phyloP scores from a whole-genome alignment of 805 yeast genomes.

The Debaryomyces castellii region DNA sequence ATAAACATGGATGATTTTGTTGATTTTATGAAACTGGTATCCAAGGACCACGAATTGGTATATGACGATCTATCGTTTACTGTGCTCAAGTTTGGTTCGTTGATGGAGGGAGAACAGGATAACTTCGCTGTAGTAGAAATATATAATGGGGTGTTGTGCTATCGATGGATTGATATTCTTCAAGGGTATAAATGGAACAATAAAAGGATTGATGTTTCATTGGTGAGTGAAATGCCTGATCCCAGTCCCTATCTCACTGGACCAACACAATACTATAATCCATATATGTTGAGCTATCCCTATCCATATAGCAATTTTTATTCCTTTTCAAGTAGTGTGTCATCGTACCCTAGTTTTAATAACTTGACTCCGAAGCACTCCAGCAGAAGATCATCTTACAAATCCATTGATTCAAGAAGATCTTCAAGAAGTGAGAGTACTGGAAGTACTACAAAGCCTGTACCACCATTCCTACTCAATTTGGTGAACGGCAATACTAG shows the following conservation, averaged over 20 bases:
- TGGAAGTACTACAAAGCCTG: conserved; percentile 9
- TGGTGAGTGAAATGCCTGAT: conserved; percentile 5
- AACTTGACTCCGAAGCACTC: conserved; percentile 5
- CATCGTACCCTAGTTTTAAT: conserved; percentile 2
- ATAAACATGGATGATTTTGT: conserved; percentile 9
- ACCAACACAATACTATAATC: conserved; percentile 1
- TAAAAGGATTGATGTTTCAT: conserved; percentile 13
- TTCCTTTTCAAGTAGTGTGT: background rate
- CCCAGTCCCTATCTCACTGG: background rate
- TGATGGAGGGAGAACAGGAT: conserved; percentile 1
- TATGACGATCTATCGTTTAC: conserved; percentile 2
- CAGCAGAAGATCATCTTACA: conserved; percentile 13
- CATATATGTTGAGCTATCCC: conserved; percentile 3
- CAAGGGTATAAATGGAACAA: conserved; percentile 27
- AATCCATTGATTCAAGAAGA: conserved; percentile 12
- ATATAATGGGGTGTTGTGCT: conserved; percentile 1
- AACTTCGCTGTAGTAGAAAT: conserved; percentile 8
- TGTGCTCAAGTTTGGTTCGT: conserved; percentile 6
- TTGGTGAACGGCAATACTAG: conserved; percentile 11
- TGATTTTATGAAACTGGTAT: conserved; percentile 16
- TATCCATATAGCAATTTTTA: conserved; percentile 4
- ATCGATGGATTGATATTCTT: conserved; percentile 13
- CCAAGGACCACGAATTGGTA: conserved; percentile 5
- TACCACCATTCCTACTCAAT: conserved; percentile 28
- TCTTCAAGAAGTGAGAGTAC: conserved; percentile 10